Base-by-base conservation (phyloP, 495 filamentous ascomycete species). In the Aspergillus homomorphus region DNA sequence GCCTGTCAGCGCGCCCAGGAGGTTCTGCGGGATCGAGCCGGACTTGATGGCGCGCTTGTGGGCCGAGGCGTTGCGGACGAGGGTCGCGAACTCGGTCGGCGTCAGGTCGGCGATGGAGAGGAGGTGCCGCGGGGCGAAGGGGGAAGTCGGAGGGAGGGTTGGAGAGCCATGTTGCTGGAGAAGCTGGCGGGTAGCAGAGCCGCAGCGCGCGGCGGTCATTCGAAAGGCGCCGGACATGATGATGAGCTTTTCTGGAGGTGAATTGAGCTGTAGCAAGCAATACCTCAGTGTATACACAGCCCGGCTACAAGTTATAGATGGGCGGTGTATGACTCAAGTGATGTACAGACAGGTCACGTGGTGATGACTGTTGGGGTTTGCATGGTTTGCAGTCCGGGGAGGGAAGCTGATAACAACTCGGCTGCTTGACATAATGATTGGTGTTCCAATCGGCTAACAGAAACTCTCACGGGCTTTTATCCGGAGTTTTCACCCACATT, bases 21-120 rank as follows among this genome's bases (percentile, higher is more conserved):
- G 73, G 43, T 75, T 74, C 48, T 78, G 72, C 2, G 88, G 87
- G 41, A 85, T 73, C 33, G 80, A 73, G 16, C 87, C 86, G 30
- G 84, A 83, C 73, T 95, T 96, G 77, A 94, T 83, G 61, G 84
- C 78, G 48, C 79, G 75, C 68, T 97, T 97, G 76, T 90, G 83
- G 26, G 79, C 68, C 30, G 82, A 73, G 56, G 92, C 92, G 84
- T 90, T 91, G 72, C 83, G 83, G 53, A 98, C 86, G 43, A 98
- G 82, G 19, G 83, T 84, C 14, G 84, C 84, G 65, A 98, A 84
- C 70, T 98, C 94, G 14, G 82, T 64, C 19, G 89, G 78, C 2
- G 86, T 87, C 56, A 98, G 82, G 68, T 98, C 92, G 45, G 85
- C 85, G 66, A 96, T 94, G 45, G 91, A 92, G 65, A 97, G 85